Evolutionary conservation across 108 stramenopile genomes (phyloP).

Genomic region (Parmales sp.): DNA sequence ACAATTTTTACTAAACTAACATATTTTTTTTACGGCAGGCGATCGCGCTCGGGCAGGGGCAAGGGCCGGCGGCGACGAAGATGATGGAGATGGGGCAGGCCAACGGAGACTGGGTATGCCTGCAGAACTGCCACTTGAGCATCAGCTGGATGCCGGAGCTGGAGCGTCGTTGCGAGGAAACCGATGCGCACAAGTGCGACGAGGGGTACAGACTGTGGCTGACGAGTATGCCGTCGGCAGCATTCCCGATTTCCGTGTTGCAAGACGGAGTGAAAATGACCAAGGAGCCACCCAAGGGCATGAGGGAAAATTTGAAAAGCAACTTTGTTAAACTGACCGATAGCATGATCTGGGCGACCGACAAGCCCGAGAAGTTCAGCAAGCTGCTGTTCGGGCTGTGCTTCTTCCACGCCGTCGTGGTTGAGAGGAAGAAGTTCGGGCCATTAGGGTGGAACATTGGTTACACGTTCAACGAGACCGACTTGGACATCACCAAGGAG

Average conservation of each 20-base stretch:
- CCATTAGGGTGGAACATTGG: conserved; percentile 62
- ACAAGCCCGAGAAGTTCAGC: conserved; percentile 31
- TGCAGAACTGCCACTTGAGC: conserved; percentile 53
- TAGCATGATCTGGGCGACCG: conserved; percentile 28
- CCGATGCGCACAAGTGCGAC: conserved; percentile 36
- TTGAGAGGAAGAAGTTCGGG: conserved; percentile 54
- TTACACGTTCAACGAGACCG: conserved; percentile 62
- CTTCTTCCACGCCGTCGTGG: conserved; percentile 56
- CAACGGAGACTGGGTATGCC: conserved; percentile 51
- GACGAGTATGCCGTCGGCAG: conserved; percentile 44
- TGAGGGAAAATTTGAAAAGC: conserved; percentile 31
- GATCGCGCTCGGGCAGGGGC: conserved; percentile 52
- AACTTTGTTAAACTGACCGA: conserved; percentile 35
- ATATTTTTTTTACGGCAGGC: no score
- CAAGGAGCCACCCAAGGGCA: conserved; percentile 54
- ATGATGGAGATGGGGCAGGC: conserved; percentile 23
- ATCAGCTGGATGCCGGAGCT: conserved; percentile 50
- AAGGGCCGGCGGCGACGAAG: conserved; percentile 41
- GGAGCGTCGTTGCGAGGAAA: conserved; percentile 40
- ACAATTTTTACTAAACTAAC: no score
- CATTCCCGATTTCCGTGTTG: conserved; percentile 45
- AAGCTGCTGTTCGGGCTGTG: conserved; percentile 48
- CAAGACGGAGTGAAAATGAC: conserved; percentile 58
- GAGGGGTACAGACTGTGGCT: conserved; percentile 50
- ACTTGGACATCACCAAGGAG: conserved; percentile 46